phyloP scores from a whole-genome alignment of 1,284 basidiomycete genomes.

The Microbotryum saponariae region DNA sequence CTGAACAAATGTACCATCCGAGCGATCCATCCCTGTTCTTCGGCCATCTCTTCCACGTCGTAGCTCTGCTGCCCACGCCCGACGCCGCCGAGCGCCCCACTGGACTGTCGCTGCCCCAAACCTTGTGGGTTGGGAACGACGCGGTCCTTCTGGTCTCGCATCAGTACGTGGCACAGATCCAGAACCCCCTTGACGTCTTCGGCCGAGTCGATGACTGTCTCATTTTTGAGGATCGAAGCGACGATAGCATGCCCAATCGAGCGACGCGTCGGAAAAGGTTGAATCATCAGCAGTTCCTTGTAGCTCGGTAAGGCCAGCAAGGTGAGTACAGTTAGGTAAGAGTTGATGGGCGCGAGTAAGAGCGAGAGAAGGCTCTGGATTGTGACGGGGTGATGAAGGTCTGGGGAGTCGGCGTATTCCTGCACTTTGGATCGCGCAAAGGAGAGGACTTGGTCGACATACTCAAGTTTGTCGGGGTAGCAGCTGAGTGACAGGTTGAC shows the following conservation, averaged over 20 bases:
- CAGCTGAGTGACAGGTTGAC: slow-evolving; percentile 88
- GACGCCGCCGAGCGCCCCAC: slow-evolving; percentile 48
- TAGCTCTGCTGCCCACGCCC: slow-evolving; percentile 50
- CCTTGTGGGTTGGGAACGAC: background rate
- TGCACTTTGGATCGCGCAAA: slow-evolving; percentile 79
- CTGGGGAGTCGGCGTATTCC: slow-evolving; percentile 74
- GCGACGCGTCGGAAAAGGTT: slow-evolving; percentile 78
- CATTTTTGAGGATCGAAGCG: slow-evolving; percentile 85
- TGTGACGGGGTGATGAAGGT: slow-evolving; percentile 77
- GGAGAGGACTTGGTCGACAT: slow-evolving; percentile 84
- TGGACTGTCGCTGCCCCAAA: slow-evolving; percentile 33
- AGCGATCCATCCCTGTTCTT: slow-evolving; percentile 95
- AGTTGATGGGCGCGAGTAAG: slow-evolving; percentile 82
- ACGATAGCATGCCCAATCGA: slow-evolving; percentile 86
- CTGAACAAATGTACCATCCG: slow-evolving; percentile 90
- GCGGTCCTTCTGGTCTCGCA: slow-evolving; percentile 75
- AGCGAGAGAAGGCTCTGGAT: slow-evolving; percentile 79
- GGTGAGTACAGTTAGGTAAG: slow-evolving; percentile 86
- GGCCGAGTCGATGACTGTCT: slow-evolving; percentile 79
- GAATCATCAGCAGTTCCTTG: slow-evolving; percentile 66
- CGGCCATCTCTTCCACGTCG: slow-evolving; percentile 82
- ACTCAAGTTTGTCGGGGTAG: slow-evolving; percentile 88
- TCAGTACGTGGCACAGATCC: slow-evolving; percentile 79
- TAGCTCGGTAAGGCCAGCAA: slow-evolving; percentile 86
- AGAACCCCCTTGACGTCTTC: slow-evolving; percentile 87